phyloP scores from a whole-genome alignment of 2,329 filamentous ascomycete genomes.

The Aulographum hederae region DNA sequence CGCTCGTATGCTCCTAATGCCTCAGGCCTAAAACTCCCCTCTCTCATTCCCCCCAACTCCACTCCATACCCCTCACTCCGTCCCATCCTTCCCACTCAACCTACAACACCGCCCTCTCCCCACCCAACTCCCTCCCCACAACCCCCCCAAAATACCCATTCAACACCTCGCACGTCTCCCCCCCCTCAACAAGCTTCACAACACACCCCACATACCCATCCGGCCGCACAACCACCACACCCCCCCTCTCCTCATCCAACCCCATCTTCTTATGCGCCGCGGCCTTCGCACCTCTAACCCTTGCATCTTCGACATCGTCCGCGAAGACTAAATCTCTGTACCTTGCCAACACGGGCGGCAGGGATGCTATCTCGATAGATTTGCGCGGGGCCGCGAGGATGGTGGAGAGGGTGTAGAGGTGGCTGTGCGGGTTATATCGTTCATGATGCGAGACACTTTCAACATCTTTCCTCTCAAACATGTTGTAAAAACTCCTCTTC shows the following conservation, averaged over 20 bases:
- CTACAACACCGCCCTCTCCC: slow-evolving; percentile 13
- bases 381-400: slow-evolving; percentile 51
- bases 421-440: slow-evolving; percentile 65
- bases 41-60: too few species aligned
- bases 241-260: slow-evolving; percentile 52
- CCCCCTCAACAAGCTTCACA: slow-evolving; percentile 54
- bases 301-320: slow-evolving; percentile 60
- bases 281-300: slow-evolving; percentile 50
- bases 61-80: too few species aligned
- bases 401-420: slow-evolving; percentile 63
- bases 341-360: slow-evolving; percentile 51
- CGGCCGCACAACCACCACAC: slow-evolving; percentile 66
- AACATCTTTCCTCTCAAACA: slow-evolving; percentile 44
- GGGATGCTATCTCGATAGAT: slow-evolving; percentile 54
- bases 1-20: too few species aligned
- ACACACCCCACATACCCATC: slow-evolving; percentile 77
- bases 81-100: too few species aligned
- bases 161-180: slow-evolving; percentile 63
- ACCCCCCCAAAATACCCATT: slow-evolving; percentile 70
- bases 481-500: slow-evolving; percentile 53
- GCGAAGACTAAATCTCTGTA: slow-evolving; percentile 76
- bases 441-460: slow-evolving; percentile 56
- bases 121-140: slow-evolving; percentile 34
- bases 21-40: too few species aligned
- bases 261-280: slow-evolving; percentile 80